Evolutionary conservation across 2,329 filamentous ascomycete genomes (phyloP), one percentile per base, ranked within the genome.

Genomic region (Achaetomium macrosporum): DNA sequence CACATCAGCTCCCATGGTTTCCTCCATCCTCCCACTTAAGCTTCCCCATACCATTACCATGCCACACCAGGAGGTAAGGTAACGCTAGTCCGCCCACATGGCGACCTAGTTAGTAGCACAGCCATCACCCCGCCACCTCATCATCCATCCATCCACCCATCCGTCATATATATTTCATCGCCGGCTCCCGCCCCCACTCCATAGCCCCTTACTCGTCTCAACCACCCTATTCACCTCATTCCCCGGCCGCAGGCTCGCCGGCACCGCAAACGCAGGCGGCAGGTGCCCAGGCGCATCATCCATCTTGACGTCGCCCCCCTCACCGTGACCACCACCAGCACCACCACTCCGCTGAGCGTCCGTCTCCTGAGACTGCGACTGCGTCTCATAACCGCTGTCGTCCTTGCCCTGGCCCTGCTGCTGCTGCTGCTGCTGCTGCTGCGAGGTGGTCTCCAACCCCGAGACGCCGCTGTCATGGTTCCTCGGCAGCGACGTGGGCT

Each of bases 191-290:
- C 59, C 53, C 29, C 66, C 68, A 49, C 68, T 78, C 83, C 83
- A 86, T 51, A 86, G 67, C 1, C 82, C 82, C 61, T 81, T 83
- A 35, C 77, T 82, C 29, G 81, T 83, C 67, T 85, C 80, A n/a
- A 82, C 69, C 13, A 84, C 73, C 59, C 74, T 76, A 66, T 82
- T 82, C 44, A 71, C 76, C 57, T 73, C 69, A 55, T 73, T 75
- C 16, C 81, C 80, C 0, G 79, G 79, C 57, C 78, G 73, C 64
- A 84, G 65, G 54, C 73, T 75, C 45, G 76, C 66, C 7, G 81
- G 81, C 20, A 82, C 68, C 12, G 39, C 45, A 37, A 50, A 33
- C 35, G 36, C 50, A n/a, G 54, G 51, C 42, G 47, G 52, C 40
- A 48, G 40, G 7, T 46, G 35, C n/a, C 7, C 35, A 12, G 41